Conservation (phyloP, 2,329 filamentous ascomycete species). For the Talaromyces piceae region DNA sequence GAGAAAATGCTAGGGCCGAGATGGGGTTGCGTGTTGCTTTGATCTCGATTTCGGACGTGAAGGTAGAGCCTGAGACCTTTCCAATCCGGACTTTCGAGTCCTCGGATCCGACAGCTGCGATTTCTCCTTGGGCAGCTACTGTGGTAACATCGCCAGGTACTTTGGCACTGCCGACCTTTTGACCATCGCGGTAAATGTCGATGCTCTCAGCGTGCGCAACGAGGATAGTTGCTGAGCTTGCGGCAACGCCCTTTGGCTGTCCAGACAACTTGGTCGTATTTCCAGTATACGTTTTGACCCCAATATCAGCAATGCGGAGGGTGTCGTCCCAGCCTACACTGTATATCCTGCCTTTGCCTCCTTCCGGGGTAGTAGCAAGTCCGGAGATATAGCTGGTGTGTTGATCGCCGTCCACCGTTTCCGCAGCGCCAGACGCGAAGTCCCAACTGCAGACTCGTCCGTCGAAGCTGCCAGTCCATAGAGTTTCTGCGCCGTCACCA, state of each 20-base stretch:
- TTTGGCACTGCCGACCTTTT: conserved; percentile 52
- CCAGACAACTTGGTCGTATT: conserved; percentile 59
- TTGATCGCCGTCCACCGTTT: conserved; percentile 66
- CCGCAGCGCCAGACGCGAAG: conserved; percentile 58
- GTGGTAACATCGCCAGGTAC: conserved; percentile 61
- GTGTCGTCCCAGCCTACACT: conserved; percentile 94
- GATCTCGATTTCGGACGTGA: conserved; percentile 50
- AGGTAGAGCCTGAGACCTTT: conserved; percentile 50
- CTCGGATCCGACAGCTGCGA: conserved; percentile 69
- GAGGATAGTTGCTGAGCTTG: conserved; percentile 46
- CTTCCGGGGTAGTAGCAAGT: conserved; percentile 53
- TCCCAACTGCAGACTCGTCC: conserved; percentile 84
- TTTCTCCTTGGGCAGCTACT: conserved; percentile 60
- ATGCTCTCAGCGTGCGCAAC: conserved; percentile 56
- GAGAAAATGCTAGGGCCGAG: conserved; percentile 76
- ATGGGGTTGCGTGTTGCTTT: conserved; percentile 64
- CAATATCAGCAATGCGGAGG: conserved; percentile 68
- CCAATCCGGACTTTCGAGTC: conserved; percentile 72
- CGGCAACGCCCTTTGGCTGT: conserved; percentile 70
- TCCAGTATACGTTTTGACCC: conserved; percentile 67
- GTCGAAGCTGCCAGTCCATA: conserved; percentile 90
- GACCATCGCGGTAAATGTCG: conserved; percentile 51
- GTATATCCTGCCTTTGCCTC: conserved; percentile 56
- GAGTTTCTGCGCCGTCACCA: conserved; percentile 45
- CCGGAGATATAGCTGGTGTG: conserved; percentile 83